Evolutionary conservation across 371 early-diverging fungal genomes (phyloP), one percentile per base, ranked within the genome.

Genomic region (Thermomucor indicae-seudaticae): DNA sequence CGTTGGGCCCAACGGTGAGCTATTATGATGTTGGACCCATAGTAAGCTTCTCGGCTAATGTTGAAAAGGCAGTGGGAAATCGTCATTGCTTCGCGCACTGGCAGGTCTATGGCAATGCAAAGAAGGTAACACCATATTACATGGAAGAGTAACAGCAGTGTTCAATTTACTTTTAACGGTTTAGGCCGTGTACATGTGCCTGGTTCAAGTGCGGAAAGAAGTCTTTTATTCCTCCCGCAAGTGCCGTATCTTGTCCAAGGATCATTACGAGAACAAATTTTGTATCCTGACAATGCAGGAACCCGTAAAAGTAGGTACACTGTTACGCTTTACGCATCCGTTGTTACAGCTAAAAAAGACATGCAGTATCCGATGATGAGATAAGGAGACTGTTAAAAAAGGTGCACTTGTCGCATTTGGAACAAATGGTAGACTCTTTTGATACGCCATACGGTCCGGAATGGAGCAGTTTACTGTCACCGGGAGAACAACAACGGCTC

Each of bases 401-500:
- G 6, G 80, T 85, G 0, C 77, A 77, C 0, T 60, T 89, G 16
- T 64, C 61, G 2, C 83, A 81, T 48, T 45, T 88, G 3, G 62
- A 65, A 7, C 55, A 59, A 0, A n/a, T 65, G n/a, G 35, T 80
- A 3, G 53, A 58, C 2, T 72, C 78, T 12, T 81, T 75, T 57
- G 84, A 84, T 56, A 63, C 50, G 0, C 46, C 52, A 0, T 81
- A 78, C 41, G 74, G 77, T 16, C 63, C 72, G 43, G 78, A 81
- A 31, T 91, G 90, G 89, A 58, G 61, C 48, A 78, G 72, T 50
- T 65, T 80, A 51, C 65, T 91, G 29, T 89, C 89, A 6, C 90
- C 91, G 12, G 90, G 91, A 42, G 90, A 91, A 62, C 80, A 80
- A 53, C 90, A 91, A 49, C 74, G 78, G 25, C 54, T 91, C 37